Percentiles rank a stretch among this genome's conserved stretches.
Evolutionary conservation across 768 basidiomycete species (phyloP).

Genomic region (Peribolospora kevripleyi): DNA sequence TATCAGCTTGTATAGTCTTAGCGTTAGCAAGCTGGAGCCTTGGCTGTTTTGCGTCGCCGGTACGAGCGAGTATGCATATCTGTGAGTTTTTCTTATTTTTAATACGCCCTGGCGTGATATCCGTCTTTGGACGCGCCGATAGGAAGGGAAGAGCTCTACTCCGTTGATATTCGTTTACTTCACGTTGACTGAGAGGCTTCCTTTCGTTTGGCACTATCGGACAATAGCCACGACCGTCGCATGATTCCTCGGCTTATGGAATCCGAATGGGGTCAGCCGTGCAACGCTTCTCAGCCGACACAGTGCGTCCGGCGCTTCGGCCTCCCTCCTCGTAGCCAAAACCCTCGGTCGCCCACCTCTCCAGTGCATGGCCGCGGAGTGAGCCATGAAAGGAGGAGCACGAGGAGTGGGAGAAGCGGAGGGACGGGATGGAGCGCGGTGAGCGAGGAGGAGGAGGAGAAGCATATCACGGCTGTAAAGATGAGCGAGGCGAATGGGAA

Average conservation of each 20-base stretch:
- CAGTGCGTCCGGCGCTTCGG: constrained; percentile 15
- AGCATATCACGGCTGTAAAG: constrained; percentile 12
- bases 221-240: constrained; percentile 8
- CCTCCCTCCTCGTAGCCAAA: constrained; percentile 1
- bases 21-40: constrained; percentile 7
- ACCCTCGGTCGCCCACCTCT: neutral
- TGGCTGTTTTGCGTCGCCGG: constrained; percentile 13
- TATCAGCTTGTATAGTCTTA: constrained; percentile 10
- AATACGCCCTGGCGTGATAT: too few relatives aligned
- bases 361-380: neutral
- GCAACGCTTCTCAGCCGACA: constrained; percentile 1
- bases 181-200: too few relatives aligned
- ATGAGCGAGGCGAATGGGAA: constrained; percentile 3
- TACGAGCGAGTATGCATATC: constrained; percentile 8
- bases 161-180: too few relatives aligned
- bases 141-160: too few relatives aligned
- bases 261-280: constrained; percentile 7
- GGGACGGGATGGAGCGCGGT: neutral
- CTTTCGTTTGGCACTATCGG: neutral
- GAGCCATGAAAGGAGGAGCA: neutral
- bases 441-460: neutral
- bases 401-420: neutral
- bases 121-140: too few relatives aligned
- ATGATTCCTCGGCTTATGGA: constrained; percentile 7
- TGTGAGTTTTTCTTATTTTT: constrained; percentile 2